Conservation (phyloP, 1,284 basidiomycete genomes). For the Leccinum solheimii region DNA sequence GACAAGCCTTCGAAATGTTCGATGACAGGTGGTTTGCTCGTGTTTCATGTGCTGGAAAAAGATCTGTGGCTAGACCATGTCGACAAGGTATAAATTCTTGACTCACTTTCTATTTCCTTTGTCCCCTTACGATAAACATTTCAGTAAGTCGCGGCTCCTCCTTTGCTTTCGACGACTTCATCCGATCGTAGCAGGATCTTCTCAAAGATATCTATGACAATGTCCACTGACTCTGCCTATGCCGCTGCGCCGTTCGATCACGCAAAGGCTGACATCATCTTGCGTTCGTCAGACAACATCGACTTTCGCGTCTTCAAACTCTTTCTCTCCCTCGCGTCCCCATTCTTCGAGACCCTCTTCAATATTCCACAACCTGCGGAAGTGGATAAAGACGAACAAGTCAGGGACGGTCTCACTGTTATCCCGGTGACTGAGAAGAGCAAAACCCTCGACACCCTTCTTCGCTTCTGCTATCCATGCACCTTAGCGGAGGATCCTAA, state of each 20-base stretch:
- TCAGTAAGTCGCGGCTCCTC: background rate
- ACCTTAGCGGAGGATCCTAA: constrained; percentile 25
- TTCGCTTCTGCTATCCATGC: constrained; percentile 29
- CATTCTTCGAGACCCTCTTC: constrained; percentile 46
- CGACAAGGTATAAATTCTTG: background rate
- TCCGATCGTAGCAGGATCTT: background rate
- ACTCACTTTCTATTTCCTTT: background rate
- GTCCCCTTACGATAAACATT: background rate
- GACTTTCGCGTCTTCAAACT: constrained; percentile 40
- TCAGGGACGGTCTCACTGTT: constrained; percentile 25
- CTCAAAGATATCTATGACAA: constrained; percentile 3
- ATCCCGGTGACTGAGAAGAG: constrained; percentile 18
- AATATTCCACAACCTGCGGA: constrained; percentile 40
- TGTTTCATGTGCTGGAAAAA: background rate
- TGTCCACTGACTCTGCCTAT: background rate
- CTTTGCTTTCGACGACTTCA: background rate
- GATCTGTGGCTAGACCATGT: background rate
- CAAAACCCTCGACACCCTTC: constrained; percentile 20
- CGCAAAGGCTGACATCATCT: constrained; percentile 15
- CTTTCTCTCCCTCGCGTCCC: constrained; percentile 30
- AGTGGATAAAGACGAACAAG: constrained; percentile 10
- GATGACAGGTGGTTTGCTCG: background rate
- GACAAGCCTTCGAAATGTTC: background rate
- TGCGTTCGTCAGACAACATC: constrained; percentile 46
- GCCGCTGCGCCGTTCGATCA: constrained; percentile 30